These are phyloP conservation scores for Aspergillus sp. DNA, from an alignment of 2,329 filamentous ascomycete genomes.

Conservation along the genomic window DNA sequence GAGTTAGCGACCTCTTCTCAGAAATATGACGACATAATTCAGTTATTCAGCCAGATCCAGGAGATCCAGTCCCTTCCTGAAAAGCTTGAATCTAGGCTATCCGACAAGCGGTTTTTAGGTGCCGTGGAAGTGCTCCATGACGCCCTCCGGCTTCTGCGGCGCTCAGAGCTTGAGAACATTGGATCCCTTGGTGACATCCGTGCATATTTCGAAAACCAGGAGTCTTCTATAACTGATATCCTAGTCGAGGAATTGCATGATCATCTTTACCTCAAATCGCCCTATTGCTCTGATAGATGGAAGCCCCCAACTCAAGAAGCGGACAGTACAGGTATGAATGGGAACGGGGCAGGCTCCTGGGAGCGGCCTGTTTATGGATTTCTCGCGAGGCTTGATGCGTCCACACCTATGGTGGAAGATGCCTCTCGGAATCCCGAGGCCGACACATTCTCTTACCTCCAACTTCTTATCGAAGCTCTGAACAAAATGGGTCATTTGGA, in stretches of 20 bases:
- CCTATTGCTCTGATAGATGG: conserved; percentile 96
- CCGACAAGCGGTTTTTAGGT: conserved; percentile 90
- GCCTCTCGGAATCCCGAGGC: conserved; percentile 90
- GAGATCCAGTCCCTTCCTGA: conserved; percentile 87
- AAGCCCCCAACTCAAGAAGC: conserved; percentile 62
- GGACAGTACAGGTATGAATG: conserved; percentile 27
- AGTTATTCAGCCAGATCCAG: conserved; percentile 79
- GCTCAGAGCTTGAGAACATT: conserved; percentile 87
- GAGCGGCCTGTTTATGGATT: conserved; percentile 58
- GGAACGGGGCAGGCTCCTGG: conserved; percentile 42
- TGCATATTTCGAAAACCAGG: conserved; percentile 88
- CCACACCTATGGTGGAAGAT: conserved; percentile 71
- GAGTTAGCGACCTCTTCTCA: conserved; percentile 85
- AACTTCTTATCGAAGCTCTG: conserved; percentile 80
- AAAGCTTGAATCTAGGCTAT: conserved; percentile 89
- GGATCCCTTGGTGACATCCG: conserved; percentile 83
- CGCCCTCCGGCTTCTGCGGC: conserved; percentile 77
- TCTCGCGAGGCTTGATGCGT: conserved; percentile 57
- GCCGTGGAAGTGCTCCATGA: conserved; percentile 91
- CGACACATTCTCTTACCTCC: conserved; percentile 92
- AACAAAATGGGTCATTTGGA: conserved; percentile 88
- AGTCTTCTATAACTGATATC: conserved; percentile 88
- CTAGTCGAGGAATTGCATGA: conserved; percentile 96
- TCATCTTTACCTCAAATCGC: conserved; percentile 95
- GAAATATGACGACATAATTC: conserved; percentile 85